These are phyloP conservation scores for Pilaira anomala DNA, from an alignment of 192 early-diverging fungal genomes.

Conservation along the genomic window DNA sequence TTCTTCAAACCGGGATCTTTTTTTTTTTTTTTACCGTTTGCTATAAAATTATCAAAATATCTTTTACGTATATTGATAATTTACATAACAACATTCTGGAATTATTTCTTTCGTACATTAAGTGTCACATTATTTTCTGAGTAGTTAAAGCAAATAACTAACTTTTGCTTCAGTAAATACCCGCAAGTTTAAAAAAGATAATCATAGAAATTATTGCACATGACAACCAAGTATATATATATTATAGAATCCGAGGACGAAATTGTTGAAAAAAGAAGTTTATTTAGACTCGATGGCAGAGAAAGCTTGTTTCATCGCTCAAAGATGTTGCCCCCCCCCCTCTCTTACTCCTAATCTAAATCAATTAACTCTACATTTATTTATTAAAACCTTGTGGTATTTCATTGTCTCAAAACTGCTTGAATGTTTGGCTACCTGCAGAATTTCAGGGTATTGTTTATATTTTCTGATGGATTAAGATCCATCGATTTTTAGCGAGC, in stretches of 20 bases:
- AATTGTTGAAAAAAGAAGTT: not conserved
- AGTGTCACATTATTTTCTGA: constrained; percentile 11
- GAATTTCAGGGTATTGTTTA: constrained; percentile 13
- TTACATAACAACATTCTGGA: no score
- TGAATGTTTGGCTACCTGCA: constrained; percentile 8
- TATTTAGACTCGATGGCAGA: constrained; percentile 8
- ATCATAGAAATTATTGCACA: constrained; percentile 1
- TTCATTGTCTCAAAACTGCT: constrained; percentile 1
- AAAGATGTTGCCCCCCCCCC: no score
- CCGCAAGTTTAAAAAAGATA: constrained; percentile 2
- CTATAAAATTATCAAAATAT: no score
- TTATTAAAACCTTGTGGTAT: constrained; percentile 10
- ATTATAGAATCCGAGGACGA: constrained; percentile 3
- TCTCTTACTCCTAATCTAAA: constrained; percentile 6
- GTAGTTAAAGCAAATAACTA: constrained; percentile 5
- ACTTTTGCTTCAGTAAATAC: constrained; percentile 11
- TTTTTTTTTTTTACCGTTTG: no score
- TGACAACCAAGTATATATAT: constrained; percentile 13
- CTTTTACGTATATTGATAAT: no score
- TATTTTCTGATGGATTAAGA: no score
- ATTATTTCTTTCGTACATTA: constrained; percentile 16
- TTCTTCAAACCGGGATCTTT: no score
- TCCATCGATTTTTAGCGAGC: constrained; percentile 17
- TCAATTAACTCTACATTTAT: constrained; percentile 7
- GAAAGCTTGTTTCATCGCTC: constrained; percentile 11